Conservation (phyloP, 1,284 basidiomycete genomes). For the Ceratobasidium sp. region DNA sequence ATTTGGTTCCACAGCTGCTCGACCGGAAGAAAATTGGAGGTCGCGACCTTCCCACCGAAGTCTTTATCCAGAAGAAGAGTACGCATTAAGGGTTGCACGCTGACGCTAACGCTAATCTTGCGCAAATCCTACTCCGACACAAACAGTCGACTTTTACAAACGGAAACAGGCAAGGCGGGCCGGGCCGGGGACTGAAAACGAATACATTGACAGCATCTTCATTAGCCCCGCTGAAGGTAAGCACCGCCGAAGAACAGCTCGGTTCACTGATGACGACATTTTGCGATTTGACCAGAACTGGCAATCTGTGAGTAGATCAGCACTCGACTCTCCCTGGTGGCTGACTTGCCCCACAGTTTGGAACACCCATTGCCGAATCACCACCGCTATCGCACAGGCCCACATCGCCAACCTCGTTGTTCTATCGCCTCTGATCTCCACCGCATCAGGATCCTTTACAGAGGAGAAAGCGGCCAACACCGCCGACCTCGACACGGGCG, state of each 20-base stretch:
- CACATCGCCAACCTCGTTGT: conserved; percentile 48
- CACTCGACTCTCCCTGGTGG: conserved; percentile 14
- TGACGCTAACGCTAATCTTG: conserved; percentile 14
- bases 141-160: conserved; percentile 76
- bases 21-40: conserved; percentile 74
- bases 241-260: conserved; percentile 48
- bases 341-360: conserved; percentile 44
- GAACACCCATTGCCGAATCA: conserved; percentile 50
- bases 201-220: conserved; percentile 67
- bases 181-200: conserved; percentile 63
- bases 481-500: conserved; percentile 49
- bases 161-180: conserved; percentile 68
- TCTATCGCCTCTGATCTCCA: conserved; percentile 45
- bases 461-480: conserved; percentile 23
- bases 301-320: conserved; percentile 40
- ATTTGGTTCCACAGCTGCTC: conserved; percentile 70
- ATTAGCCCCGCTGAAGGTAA: conserved; percentile 78
- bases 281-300: conserved; percentile 37
- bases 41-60: conserved; percentile 78
- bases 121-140: conserved; percentile 19
- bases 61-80: conserved; percentile 80
- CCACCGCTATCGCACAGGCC: conserved; percentile 44
- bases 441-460: conserved; percentile 30
- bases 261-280: not conserved
- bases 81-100: conserved; percentile 47